These are phyloP conservation scores for Botrytis squamosa DNA, from an alignment of 2,329 filamentous ascomycete species.

Conservation along the genomic window DNA sequence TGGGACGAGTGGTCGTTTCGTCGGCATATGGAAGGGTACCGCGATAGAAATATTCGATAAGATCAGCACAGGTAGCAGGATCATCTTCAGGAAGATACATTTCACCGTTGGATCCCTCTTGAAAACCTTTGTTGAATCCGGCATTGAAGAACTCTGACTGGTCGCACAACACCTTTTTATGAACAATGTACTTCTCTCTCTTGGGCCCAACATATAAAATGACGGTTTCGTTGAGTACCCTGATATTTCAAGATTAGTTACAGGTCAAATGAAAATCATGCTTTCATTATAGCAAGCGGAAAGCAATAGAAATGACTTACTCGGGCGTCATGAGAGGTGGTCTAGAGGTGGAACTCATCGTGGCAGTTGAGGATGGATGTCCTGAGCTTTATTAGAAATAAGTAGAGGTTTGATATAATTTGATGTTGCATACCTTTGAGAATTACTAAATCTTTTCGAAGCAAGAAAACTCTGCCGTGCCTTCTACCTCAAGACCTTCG, in stretches of 20 bases:
- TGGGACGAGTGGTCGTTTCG: not conserved
- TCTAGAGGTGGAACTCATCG: not conserved
- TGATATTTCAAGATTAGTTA: not conserved
- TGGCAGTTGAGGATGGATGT: too few relatives aligned
- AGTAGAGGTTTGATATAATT: rapidly evolving
- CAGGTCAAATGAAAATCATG: not conserved
- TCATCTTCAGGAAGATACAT: conserved; percentile 24
- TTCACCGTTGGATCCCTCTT: not conserved
- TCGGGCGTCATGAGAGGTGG: not conserved
- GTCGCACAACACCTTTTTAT: conserved; percentile 27
- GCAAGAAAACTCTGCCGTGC: too few relatives aligned
- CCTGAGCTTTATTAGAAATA: not conserved
- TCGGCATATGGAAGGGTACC: not conserved
- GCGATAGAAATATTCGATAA: conserved; percentile 14
- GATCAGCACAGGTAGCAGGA: not conserved
- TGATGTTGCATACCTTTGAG: not conserved
- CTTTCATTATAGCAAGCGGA: rapidly evolving
- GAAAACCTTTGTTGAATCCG: conserved; percentile 6
- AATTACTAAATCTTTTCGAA: too few relatives aligned
- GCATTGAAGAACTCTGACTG: conserved; percentile 24
- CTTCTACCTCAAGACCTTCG: not conserved
- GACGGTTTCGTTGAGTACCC: conserved; percentile 10
- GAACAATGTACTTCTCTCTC: conserved; percentile 23
- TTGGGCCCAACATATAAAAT: conserved; percentile 24
- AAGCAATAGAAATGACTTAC: not conserved